phyloP scores from a whole-genome alignment of 441 rosid genomes.

The Heliophila coronopifolia region DNA sequence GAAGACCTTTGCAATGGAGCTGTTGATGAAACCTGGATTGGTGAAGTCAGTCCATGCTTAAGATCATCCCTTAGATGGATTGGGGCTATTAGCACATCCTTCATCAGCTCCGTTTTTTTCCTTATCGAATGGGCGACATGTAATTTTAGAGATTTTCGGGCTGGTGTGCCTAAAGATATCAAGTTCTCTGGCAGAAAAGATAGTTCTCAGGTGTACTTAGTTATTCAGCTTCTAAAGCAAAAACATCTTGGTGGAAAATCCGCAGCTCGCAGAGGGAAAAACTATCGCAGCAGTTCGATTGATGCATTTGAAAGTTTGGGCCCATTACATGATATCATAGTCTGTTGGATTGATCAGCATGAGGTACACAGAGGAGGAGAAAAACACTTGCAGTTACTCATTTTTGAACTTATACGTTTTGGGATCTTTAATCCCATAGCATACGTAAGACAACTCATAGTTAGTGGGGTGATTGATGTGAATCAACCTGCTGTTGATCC shows the following conservation, averaged over 20 bases:
- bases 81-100: conserved; percentile 57
- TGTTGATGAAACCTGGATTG: conserved; percentile 77
- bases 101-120: conserved; percentile 72
- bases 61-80: conserved; percentile 86
- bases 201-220: conserved; percentile 74
- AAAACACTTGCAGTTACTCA: conserved; percentile 70
- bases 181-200: conserved; percentile 84
- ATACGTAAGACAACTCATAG: conserved; percentile 86
- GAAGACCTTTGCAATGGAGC: conserved; percentile 73
- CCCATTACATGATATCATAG: conserved; percentile 84
- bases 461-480: conserved; percentile 81
- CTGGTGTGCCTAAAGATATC: conserved; percentile 48
- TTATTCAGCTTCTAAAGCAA: conserved; percentile 68
- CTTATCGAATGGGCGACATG: conserved; percentile 99
- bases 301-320: conserved; percentile 89
- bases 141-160: conserved; percentile 83
- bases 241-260: conserved; percentile 57
- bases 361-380: conserved; percentile 69
- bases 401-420: conserved; percentile 70
- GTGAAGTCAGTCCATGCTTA: conserved; percentile 79
- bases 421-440: conserved; percentile 90
- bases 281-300: conserved; percentile 28
- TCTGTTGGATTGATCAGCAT: conserved; percentile 99
- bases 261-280: conserved; percentile 36
- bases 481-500: conserved; percentile 40